These are phyloP conservation scores for Blechomonas ayalai DNA, from an alignment of 208 protist genomes.

Conservation along the genomic window DNA sequence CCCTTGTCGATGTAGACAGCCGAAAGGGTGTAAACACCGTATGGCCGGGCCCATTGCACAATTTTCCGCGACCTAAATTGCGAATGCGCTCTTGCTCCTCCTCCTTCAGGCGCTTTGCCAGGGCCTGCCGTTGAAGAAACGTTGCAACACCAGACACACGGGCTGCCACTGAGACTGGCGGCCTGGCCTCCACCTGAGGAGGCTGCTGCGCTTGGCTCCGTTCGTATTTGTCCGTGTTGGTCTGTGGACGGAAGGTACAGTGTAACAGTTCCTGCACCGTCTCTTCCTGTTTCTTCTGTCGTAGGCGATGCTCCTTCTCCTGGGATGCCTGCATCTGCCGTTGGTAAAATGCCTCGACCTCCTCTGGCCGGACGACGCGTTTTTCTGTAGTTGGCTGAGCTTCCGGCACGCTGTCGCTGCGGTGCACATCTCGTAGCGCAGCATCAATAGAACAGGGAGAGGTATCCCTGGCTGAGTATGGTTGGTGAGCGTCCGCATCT, in stretches of 20 bases:
- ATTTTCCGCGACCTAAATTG: constrained; percentile 22
- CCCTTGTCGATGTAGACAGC: constrained; percentile 16
- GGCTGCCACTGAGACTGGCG: constrained; percentile 1
- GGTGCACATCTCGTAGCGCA: no score
- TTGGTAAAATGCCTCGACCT: constrained; percentile 47
- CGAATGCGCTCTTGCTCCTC: constrained; percentile 39
- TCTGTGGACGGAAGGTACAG: constrained; percentile 78
- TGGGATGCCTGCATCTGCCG: constrained; percentile 33
- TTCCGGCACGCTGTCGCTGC: no score
- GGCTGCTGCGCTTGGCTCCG: constrained; percentile 3
- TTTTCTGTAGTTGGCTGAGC: no score
- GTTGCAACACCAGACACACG: constrained; percentile 38
- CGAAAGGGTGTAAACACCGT: constrained; percentile 32
- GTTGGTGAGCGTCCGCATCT: no score
- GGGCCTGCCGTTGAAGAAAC: constrained; percentile 54
- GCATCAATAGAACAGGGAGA: no score
- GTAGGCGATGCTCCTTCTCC: constrained; percentile 11
- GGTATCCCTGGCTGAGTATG: no score
- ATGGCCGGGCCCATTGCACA: constrained; percentile 14
- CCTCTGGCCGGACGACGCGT: constrained; percentile 8
- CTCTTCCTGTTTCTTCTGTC: constrained; percentile 12
- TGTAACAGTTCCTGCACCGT: constrained; percentile 49
- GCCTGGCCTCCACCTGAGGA: background rate
- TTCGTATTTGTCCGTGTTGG: constrained; percentile 20
- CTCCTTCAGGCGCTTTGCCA: constrained; percentile 29